Percentiles rank a stretch among this genome's conserved stretches.
phyloP scores from a whole-genome alignment of 352 stramenopile genomes.

The Pythium apleroticum region DNA sequence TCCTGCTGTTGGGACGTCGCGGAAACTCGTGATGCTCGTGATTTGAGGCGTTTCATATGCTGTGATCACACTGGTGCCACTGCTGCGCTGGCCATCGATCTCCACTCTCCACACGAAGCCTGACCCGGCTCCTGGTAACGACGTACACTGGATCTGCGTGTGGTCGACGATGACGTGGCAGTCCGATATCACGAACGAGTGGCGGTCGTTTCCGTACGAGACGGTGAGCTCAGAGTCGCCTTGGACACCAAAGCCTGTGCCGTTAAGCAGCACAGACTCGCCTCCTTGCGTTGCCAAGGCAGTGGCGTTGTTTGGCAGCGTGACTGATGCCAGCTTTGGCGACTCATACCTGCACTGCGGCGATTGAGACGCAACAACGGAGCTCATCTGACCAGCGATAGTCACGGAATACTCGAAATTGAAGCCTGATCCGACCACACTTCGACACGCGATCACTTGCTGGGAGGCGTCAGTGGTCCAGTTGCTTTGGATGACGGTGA shows the following conservation, averaged over 20 bases:
- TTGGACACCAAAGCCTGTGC: slow-evolving; percentile 44
- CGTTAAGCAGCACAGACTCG: slow-evolving; percentile 39
- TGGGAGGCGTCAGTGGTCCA: neutral
- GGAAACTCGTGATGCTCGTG: slow-evolving; percentile 43
- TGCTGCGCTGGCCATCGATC: slow-evolving; percentile 39
- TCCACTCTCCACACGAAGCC: slow-evolving; percentile 41
- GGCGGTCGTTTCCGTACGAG: slow-evolving; percentile 40
- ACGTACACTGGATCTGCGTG: slow-evolving; percentile 37
- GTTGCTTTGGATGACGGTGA: neutral
- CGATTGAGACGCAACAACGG: slow-evolving; percentile 1
- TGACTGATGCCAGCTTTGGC: slow-evolving; percentile 30
- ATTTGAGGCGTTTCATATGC: slow-evolving; percentile 41
- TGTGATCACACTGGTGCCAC: neutral
- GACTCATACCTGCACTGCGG: slow-evolving; percentile 37
- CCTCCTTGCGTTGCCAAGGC: slow-evolving; percentile 36
- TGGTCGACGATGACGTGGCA: slow-evolving; percentile 48
- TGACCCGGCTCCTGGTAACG: slow-evolving; percentile 36
- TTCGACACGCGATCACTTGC: slow-evolving; percentile 44
- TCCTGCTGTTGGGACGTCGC: slow-evolving; percentile 41
- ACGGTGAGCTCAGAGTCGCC: slow-evolving; percentile 33
- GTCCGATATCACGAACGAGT: slow-evolving; percentile 39
- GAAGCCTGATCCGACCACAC: slow-evolving; percentile 35
- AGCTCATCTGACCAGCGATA: slow-evolving; percentile 38
- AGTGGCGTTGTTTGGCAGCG: neutral
- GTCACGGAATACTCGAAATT: slow-evolving; percentile 38